These are phyloP conservation scores for Raffaelea ambrosiae DNA, from an alignment of 2,329 filamentous ascomycete species.

Conservation along the genomic window DNA sequence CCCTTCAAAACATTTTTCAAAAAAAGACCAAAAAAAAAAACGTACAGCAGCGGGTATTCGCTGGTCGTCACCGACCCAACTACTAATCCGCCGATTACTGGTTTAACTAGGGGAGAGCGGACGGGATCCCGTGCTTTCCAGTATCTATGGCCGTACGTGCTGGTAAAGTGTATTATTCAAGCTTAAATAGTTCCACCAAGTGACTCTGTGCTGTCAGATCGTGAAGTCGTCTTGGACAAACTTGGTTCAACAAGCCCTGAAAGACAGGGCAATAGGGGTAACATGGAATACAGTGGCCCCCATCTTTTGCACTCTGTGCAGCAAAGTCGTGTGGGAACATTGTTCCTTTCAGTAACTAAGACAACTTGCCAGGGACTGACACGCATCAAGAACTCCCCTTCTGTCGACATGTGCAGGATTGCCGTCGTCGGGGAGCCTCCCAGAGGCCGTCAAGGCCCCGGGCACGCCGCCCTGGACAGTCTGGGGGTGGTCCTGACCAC, in stretches of 20 bases:
- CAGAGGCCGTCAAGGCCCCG: constrained; percentile 1
- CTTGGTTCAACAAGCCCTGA: too few relatives aligned
- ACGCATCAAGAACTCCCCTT: constrained; percentile 6
- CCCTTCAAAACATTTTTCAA: too few relatives aligned
- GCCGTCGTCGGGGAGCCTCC: constrained; percentile 5
- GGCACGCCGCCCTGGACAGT: constrained; percentile 9
- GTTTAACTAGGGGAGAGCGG: constrained; percentile 3
- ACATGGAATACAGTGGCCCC: background rate
- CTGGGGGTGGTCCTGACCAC: constrained; percentile 10
- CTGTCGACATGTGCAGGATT: constrained; percentile 11
- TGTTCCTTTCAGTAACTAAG: background rate
- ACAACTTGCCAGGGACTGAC: too few relatives aligned
- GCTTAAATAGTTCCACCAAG: background rate
- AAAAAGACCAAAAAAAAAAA: background rate
- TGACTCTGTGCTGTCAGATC: too few relatives aligned
- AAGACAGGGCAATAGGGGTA: too few relatives aligned
- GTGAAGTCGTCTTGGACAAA: too few relatives aligned
- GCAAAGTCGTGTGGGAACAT: background rate
- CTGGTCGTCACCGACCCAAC: constrained; percentile 3
- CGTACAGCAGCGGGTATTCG: constrained; percentile 3
- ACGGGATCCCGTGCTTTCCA: constrained; percentile 3
- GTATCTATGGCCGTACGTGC: constrained; percentile 3
- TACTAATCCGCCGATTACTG: constrained; percentile 3
- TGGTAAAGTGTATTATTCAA: background rate
- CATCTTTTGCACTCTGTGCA: constrained; percentile 1